Conservation (phyloP, 441 rosid genomes). For the Kokia cookei region DNA sequence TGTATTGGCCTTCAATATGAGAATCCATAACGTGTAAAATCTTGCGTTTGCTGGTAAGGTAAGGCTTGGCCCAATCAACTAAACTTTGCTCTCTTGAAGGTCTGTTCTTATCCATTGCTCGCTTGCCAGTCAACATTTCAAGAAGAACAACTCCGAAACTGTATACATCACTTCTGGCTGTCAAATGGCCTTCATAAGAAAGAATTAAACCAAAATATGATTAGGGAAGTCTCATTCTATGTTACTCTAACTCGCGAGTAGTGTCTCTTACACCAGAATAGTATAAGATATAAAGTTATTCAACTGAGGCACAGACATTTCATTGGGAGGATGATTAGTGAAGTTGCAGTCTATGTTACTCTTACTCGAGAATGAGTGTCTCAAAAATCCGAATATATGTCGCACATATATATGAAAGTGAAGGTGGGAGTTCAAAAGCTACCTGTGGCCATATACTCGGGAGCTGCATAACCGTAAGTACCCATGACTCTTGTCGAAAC, state of each 20-base stretch:
- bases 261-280: not conserved
- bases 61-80: conserved; percentile 87
- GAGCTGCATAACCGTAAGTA: conserved; percentile 92
- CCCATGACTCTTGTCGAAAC: conserved; percentile 96
- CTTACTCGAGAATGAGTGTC: too few relatives aligned
- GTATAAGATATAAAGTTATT: not conserved
- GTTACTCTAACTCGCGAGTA: too few relatives aligned
- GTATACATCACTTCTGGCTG: conserved; percentile 75
- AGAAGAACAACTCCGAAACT: conserved; percentile 90
- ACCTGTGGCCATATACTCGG: conserved; percentile 96
- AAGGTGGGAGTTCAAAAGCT: not conserved
- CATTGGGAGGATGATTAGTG: not conserved
- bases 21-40: conserved; percentile 61
- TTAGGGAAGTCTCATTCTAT: not conserved
- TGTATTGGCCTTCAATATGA: conserved; percentile 64
- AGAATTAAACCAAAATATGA: not conserved
- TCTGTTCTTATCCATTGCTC: conserved; percentile 70
- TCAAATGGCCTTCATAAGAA: conserved; percentile 53
- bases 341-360: not conserved
- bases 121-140: conserved; percentile 72
- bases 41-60: conserved; percentile 62
- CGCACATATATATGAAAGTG: not conserved
- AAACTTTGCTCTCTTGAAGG: conserved; percentile 72
- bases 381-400: too few relatives aligned
- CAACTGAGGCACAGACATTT: not conserved